Evolutionary conservation across 257 asterid species (phyloP), one percentile per base, ranked within the genome.

Genomic region (Knoxia roxburghii): DNA sequence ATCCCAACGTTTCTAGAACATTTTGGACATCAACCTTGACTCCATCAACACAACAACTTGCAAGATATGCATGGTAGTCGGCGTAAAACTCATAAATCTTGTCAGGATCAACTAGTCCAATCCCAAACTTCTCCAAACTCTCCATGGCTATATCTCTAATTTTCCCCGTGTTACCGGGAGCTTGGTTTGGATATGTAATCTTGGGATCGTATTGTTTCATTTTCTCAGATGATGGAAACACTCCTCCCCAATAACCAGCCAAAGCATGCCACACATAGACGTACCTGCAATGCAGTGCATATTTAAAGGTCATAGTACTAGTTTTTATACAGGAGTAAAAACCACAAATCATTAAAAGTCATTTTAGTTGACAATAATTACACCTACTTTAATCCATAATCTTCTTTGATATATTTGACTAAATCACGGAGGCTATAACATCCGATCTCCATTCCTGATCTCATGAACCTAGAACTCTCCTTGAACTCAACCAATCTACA

Each of bases 181-280:
- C 83, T 40, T 78, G 88, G 15, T 72, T 68, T 0, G 95, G 88
- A 77, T 84, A 86, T 18, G 40, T 73, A 7, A 89, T 78, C 76
- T 73, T 82, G 6, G 91, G 88, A 65, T 85, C 83, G 86, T 86
- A 86, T 23, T 84, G 83, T 45, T 80, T 76, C 73, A 85, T 61
- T 1, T 59, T 37, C 21, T 77, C 81, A 0, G 86, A 75, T 6
- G 81, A 59, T 2, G 95, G 64, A 10, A 65, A 76, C 29, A 87
- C 74, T 32, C 96, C 95, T 3, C 90, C 96, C 96, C 89, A 86
- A 71, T 86, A 89, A 26, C 96, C 95, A 5, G 81, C 75, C 62
- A 86, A 60, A 30, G 90, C 95, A 63, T 83, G 91, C 89, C 91
- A 86, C 77, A 86, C 76, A 61, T 86, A 88, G 2, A 86, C 87